phyloP scores from a whole-genome alignment of 2,329 filamentous ascomycete genomes.

The Aspergillus cejpii region DNA sequence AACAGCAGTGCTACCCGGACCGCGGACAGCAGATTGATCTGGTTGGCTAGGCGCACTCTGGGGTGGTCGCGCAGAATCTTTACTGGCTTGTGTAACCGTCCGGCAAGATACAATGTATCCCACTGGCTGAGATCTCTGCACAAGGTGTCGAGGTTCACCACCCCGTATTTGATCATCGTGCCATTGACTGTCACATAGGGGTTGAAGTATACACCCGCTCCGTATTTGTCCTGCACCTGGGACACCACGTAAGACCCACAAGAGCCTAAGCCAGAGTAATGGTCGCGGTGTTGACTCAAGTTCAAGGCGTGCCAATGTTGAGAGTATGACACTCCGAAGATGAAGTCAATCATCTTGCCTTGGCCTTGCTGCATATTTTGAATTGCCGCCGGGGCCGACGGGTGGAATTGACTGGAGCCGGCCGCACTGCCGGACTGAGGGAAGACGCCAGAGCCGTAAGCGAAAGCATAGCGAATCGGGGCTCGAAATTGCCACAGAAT shows the following conservation, averaged over 20 bases:
- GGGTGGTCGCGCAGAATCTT: constrained; percentile 96
- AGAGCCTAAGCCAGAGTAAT: constrained; percentile 81
- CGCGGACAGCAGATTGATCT: constrained; percentile 89
- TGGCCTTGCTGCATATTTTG: constrained; percentile 77
- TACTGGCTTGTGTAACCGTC: constrained; percentile 91
- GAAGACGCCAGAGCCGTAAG: constrained; percentile 95
- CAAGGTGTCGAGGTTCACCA: constrained; percentile 87
- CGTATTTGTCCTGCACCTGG: constrained; percentile 76
- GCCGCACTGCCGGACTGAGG: constrained; percentile 57
- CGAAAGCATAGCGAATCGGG: constrained; percentile 92
- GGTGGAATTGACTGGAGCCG: constrained; percentile 52
- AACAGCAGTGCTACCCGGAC: constrained; percentile 83
- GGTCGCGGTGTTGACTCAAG: constrained; percentile 75
- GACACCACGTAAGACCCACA: constrained; percentile 81
- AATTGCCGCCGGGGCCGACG: constrained; percentile 72
- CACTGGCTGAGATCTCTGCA: constrained; percentile 80
- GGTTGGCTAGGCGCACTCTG: constrained; percentile 84
- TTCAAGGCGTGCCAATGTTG: constrained; percentile 98
- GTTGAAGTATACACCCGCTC: constrained; percentile 96
- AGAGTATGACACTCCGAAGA: constrained; percentile 88
- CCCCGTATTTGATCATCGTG: constrained; percentile 94
- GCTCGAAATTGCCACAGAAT: constrained; percentile 88
- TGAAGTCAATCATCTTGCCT: constrained; percentile 97
- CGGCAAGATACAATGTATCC: constrained; percentile 94
- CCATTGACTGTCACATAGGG: constrained; percentile 92